A percentile compares a stretch with the other conserved stretches of the same genome.
Evolutionary conservation across 2,329 filamentous ascomycete species (phyloP).

Genomic region (Talaromyces verruculosus): DNA sequence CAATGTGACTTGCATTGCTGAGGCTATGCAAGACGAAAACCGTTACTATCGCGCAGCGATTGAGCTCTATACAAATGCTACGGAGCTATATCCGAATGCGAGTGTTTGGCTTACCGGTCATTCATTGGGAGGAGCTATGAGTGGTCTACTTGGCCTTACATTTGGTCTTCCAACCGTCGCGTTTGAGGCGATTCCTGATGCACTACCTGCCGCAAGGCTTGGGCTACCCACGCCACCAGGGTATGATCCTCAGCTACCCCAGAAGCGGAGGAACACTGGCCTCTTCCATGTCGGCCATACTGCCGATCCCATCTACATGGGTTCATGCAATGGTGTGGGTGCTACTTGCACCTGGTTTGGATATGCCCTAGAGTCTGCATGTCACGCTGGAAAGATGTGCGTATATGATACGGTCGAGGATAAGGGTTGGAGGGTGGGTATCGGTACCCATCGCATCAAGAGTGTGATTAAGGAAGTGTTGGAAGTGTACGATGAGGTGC

Average conservation of each 20-base stretch:
- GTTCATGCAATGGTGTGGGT: constrained; percentile 85
- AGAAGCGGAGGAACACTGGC: constrained; percentile 70
- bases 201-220: constrained; percentile 77
- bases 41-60: constrained; percentile 87
- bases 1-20: constrained; percentile 83
- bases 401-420: constrained; percentile 90
- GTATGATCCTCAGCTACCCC: constrained; percentile 67
- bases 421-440: constrained; percentile 86
- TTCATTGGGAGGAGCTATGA: constrained; percentile 85
- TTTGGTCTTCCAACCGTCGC: constrained; percentile 90
- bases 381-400: constrained; percentile 84
- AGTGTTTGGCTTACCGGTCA: constrained; percentile 90
- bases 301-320: constrained; percentile 92
- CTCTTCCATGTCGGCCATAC: constrained; percentile 92
- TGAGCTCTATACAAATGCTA: constrained; percentile 90
- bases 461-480: constrained; percentile 86
- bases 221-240: constrained; percentile 84
- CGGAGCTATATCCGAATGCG: constrained; percentile 77
- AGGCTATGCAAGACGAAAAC: constrained; percentile 75
- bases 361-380: constrained; percentile 91
- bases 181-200: constrained; percentile 90
- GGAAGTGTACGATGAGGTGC: constrained; percentile 75
- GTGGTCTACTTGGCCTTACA: constrained; percentile 83
- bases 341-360: constrained; percentile 88
- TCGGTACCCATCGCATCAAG: constrained; percentile 87